Evolutionary conservation across 2,329 filamentous ascomycete genomes (phyloP).

Genomic region (Trichophyton schoenleinii): DNA sequence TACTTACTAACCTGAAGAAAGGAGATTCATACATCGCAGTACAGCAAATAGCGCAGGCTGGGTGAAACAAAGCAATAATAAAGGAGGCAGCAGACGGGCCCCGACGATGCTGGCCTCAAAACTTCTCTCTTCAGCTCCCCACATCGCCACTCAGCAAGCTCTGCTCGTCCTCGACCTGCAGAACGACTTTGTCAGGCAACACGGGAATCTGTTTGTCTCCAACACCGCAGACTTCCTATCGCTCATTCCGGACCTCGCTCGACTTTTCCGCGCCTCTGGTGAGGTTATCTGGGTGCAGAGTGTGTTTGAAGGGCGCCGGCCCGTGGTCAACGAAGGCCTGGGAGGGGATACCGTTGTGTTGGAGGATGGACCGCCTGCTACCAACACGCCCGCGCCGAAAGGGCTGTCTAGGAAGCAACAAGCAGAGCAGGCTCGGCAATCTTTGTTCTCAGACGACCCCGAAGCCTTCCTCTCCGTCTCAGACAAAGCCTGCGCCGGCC

Average conservation of each 20-base stretch:
- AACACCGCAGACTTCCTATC: conserved; percentile 54
- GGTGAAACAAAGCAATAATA: not conserved
- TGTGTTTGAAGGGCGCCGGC: conserved; percentile 52
- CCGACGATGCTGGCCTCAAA: conserved; percentile 7
- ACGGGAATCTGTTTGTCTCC: conserved; percentile 54
- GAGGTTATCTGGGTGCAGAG: conserved; percentile 78
- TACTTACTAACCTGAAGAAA: not conserved
- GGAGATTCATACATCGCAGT: not conserved
- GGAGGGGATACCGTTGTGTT: conserved; percentile 36
- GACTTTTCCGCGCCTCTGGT: conserved; percentile 58
- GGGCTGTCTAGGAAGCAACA: not conserved
- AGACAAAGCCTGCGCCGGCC: conserved; percentile 17
- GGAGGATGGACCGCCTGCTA: conserved; percentile 12
- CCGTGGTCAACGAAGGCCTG: conserved; percentile 40
- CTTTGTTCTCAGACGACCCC: conserved; percentile 20
- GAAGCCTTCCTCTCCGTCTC: conserved; percentile 32
- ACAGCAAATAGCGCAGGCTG: not conserved
- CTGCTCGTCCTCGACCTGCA: conserved; percentile 78
- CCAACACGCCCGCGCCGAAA: not conserved
- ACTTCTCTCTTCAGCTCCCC: conserved; percentile 10
- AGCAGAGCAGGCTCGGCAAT: not conserved
- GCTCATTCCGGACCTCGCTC: conserved; percentile 52
- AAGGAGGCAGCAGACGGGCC: not conserved
- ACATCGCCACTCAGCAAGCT: conserved; percentile 50
- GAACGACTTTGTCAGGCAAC: conserved; percentile 66